Percentiles rank a stretch among this genome's conserved stretches.
phyloP scores from a whole-genome alignment of 495 filamentous ascomycete species.

The Talaromyces liani region DNA sequence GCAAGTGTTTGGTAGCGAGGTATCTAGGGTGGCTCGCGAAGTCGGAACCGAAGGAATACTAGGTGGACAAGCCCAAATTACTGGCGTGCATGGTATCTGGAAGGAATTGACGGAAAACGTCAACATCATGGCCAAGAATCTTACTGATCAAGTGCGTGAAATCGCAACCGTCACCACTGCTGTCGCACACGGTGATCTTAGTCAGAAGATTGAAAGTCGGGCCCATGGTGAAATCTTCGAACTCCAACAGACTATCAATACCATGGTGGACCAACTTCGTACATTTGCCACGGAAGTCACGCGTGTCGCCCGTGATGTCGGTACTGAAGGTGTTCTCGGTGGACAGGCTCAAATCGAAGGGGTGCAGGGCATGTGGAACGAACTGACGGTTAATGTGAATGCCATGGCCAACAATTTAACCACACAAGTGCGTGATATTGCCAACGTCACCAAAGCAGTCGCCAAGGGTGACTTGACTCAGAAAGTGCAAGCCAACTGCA shows the following conservation, averaged over 20 bases:
- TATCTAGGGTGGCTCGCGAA: constrained; percentile 91
- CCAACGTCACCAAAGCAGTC: constrained; percentile 96
- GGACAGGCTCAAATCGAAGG: constrained; percentile 95
- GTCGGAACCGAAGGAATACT: constrained; percentile 96
- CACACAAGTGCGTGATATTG: constrained; percentile 96
- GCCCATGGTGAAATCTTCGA: constrained; percentile 94
- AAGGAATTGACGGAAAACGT: constrained; percentile 97
- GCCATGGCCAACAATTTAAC: constrained; percentile 98
- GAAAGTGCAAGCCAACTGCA: constrained; percentile 94
- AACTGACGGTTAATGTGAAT: constrained; percentile 96
- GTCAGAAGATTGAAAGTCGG: constrained; percentile 90
- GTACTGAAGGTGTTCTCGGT: constrained; percentile 92
- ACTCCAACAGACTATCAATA: constrained; percentile 96
- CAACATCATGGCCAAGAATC: constrained; percentile 92
- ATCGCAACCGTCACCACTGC: constrained; percentile 95
- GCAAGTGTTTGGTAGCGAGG: constrained; percentile 94
- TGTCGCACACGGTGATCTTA: constrained; percentile 92
- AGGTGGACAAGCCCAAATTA: constrained; percentile 93
- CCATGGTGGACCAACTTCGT: constrained; percentile 96
- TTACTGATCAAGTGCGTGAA: constrained; percentile 85
- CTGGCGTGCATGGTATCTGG: constrained; percentile 95
- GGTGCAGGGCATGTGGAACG: constrained; percentile 84
- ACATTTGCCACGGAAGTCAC: constrained; percentile 98
- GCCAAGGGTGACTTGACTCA: constrained; percentile 94
- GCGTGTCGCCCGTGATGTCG: constrained; percentile 91